A percentile compares a stretch with the other conserved stretches of the same genome.
Conservation (phyloP, 495 filamentous ascomycete genomes). For the Paragyromitra xinjiangensis region DNA sequence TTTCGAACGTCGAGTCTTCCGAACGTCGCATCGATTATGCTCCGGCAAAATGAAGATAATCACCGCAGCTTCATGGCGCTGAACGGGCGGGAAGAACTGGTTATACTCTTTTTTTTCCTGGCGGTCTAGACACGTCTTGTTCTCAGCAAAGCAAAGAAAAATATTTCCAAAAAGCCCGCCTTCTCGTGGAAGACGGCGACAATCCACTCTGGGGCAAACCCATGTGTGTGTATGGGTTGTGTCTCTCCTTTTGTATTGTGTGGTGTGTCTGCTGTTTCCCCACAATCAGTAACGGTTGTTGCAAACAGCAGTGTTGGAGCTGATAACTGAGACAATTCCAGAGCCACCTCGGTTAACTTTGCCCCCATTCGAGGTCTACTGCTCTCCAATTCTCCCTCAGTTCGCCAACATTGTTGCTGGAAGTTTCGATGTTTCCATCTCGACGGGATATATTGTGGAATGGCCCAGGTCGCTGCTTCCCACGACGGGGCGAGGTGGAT, state of each 20-base stretch:
- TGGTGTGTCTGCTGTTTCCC: conserved; percentile 51
- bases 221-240: conserved; percentile 47
- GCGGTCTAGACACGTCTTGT: conserved; percentile 30
- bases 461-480: conserved; percentile 32
- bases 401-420: conserved; percentile 39
- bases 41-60: conserved; percentile 51
- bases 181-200: conserved; percentile 41
- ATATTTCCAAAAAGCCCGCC: conserved; percentile 47
- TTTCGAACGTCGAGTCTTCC: conserved; percentile 34
- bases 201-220: conserved; percentile 41
- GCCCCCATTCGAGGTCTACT: conserved; percentile 36
- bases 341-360: conserved; percentile 52
- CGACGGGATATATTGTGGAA: conserved; percentile 43
- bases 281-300: conserved; percentile 47
- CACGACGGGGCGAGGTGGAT: conserved; percentile 8
- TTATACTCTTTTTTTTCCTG: conserved; percentile 40
- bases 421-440: conserved; percentile 48
- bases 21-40: conserved; percentile 41
- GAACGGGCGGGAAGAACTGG: conserved; percentile 43
- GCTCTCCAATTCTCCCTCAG: conserved; percentile 34
- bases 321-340: conserved; percentile 50
- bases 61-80: conserved; percentile 41
- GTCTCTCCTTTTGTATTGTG: conserved; percentile 44
- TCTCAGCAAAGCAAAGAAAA: conserved; percentile 43
- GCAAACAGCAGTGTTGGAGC: conserved; percentile 43